A percentile compares a stretch with the other conserved stretches of the same genome.
phyloP scores from a whole-genome alignment of 345 rosid genomes.

The Hypericum androsaemum region DNA sequence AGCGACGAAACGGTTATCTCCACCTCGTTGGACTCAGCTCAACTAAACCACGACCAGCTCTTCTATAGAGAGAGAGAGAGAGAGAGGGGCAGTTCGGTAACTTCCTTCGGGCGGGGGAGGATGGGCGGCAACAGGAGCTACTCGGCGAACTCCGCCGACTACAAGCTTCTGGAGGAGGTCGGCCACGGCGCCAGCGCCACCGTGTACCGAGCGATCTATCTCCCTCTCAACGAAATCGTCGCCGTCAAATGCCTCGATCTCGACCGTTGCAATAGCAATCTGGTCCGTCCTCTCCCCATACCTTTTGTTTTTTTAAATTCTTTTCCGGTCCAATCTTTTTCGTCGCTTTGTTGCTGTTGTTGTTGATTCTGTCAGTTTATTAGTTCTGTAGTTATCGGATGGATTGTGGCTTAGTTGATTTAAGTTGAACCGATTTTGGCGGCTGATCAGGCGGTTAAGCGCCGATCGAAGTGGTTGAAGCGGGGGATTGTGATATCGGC shows the following conservation, averaged over 20 bases:
- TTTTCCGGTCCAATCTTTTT: not conserved
- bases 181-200: conserved; percentile 96
- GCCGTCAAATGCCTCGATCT: conserved; percentile 98
- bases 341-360: not conserved
- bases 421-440: not conserved
- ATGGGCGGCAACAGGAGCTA: conserved; percentile 30
- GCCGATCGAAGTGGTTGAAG: too few relatives aligned
- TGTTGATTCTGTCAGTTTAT: not conserved
- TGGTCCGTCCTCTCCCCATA: conserved; percentile 36
- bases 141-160: conserved; percentile 58
- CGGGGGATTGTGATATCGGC: too few relatives aligned
- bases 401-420: not conserved
- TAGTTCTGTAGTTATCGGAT: too few relatives aligned
- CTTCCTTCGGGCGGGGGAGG: conserved; percentile 12
- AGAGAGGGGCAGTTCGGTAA: not conserved
- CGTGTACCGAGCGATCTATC: conserved; percentile 84
- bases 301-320: not conserved
- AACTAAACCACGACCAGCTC: too few relatives aligned
- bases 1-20: too few relatives aligned
- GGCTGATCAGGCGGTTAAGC: too few relatives aligned
- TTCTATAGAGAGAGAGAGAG: not conserved
- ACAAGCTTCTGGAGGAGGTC: conserved; percentile 74
- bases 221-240: conserved; percentile 66
- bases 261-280: conserved; percentile 96
- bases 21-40: too few relatives aligned